Percentiles rank a stretch among this genome's conserved stretches.
These are phyloP conservation scores for Phytopythium sindhum DNA, from an alignment of 352 stramenopile genomes.

Conservation along the genomic window DNA sequence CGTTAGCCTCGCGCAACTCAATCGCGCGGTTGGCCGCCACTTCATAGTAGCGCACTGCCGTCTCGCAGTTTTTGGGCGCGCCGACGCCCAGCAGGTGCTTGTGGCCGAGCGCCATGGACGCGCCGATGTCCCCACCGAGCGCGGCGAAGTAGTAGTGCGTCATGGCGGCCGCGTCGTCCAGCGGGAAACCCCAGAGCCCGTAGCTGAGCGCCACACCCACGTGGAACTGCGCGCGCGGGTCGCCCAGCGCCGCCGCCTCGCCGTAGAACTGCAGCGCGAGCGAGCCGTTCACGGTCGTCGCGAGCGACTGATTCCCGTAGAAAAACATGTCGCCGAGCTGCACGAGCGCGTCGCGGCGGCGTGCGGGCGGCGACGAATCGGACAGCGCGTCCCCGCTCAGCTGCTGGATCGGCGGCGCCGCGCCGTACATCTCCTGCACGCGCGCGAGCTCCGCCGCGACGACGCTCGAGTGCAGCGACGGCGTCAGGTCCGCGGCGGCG, in stretches of 20 bases:
- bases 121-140: conserved; percentile 55
- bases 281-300: conserved; percentile 61
- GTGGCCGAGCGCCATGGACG: conserved; percentile 75
- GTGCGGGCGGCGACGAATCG: conserved; percentile 16
- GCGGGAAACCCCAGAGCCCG: conserved; percentile 67
- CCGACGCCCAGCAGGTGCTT: conserved; percentile 72
- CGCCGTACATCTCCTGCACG: conserved; percentile 9
- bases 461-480: not conserved
- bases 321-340: conserved; percentile 76
- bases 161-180: conserved; percentile 63
- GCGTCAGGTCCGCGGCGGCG: not conserved
- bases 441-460: conserved; percentile 9
- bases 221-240: conserved; percentile 76
- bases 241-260: conserved; percentile 51
- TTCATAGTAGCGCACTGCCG: conserved; percentile 86
- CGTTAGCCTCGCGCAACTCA: conserved; percentile 51
- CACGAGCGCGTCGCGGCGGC: conserved; percentile 55
- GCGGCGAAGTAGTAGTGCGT: conserved; percentile 86
- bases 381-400: conserved; percentile 47
- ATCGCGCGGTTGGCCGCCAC: conserved; percentile 79
- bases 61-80: conserved; percentile 80
- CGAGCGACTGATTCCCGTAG: conserved; percentile 68
- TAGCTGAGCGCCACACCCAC: conserved; percentile 82
- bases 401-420: conserved; percentile 16
- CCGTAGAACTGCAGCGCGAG: conserved; percentile 65